phyloP scores from a whole-genome alignment of 1,284 basidiomycete species.

The Phellinidium pouzarii region DNA sequence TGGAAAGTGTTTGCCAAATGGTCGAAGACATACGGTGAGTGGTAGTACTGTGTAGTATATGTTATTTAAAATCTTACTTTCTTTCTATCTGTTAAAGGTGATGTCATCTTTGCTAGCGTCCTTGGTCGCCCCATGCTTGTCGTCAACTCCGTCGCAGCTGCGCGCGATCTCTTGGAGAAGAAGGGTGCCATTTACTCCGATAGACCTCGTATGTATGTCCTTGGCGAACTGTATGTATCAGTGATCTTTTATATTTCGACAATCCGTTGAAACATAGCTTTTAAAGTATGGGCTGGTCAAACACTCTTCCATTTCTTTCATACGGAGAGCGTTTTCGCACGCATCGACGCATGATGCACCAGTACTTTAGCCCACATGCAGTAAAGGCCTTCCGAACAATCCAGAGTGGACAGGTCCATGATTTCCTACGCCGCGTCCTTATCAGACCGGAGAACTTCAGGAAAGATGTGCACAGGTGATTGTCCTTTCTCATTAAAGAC shows the following conservation, averaged over 20 bases:
- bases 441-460: conserved; percentile 23
- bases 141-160: conserved; percentile 30
- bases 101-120: conserved; percentile 30
- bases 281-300: conserved; percentile 24
- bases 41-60: neutral
- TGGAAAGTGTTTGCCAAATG: conserved; percentile 28
- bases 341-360: conserved; percentile 28
- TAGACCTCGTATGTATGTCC: conserved; percentile 26
- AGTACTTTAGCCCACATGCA: conserved; percentile 23
- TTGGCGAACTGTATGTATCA: conserved; percentile 27
- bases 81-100: neutral
- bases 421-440: conserved; percentile 23
- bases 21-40: conserved; percentile 29
- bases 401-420: conserved; percentile 25
- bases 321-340: conserved; percentile 28
- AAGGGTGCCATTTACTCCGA: conserved; percentile 35
- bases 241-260: neutral
- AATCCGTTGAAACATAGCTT: neutral
- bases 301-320: conserved; percentile 23
- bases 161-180: conserved; percentile 36
- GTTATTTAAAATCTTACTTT: neutral
- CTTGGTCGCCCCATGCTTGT: conserved; percentile 32
- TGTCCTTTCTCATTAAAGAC: neutral
- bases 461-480: conserved; percentile 24
- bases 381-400: conserved; percentile 24